These are phyloP conservation scores for Saturnispora sanitii DNA, from an alignment of 805 yeast species.

Conservation along the genomic window DNA sequence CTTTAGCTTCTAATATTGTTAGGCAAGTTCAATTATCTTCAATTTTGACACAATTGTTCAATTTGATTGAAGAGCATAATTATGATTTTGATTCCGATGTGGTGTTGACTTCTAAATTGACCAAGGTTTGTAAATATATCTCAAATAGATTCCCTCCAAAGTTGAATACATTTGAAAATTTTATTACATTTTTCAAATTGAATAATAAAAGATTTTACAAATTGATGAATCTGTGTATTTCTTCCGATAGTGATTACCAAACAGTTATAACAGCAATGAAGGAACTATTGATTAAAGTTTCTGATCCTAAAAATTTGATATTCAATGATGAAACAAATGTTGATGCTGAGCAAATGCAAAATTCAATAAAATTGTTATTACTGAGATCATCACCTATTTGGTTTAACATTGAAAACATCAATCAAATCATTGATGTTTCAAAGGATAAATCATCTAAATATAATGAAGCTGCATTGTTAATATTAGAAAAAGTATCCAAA, in stretches of 20 bases:
- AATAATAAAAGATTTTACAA: constrained; percentile 52
- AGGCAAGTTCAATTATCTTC: constrained; percentile 55
- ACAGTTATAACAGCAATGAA: constrained; percentile 52
- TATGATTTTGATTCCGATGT: constrained; percentile 21
- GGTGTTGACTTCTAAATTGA: constrained; percentile 28
- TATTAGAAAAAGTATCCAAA: constrained; percentile 49
- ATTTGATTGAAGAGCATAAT: constrained; percentile 37
- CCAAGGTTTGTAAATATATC: constrained; percentile 55
- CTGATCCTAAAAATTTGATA: constrained; percentile 35
- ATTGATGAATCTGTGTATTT: constrained; percentile 43
- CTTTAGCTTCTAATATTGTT: constrained; percentile 59
- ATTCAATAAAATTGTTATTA: constrained; percentile 46
- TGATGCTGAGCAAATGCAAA: constrained; percentile 39
- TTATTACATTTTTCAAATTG: constrained; percentile 42
- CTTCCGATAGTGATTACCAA: constrained; percentile 45
- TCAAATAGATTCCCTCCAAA: constrained; percentile 44
- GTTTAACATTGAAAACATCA: constrained; percentile 57
- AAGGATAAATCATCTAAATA: constrained; percentile 26
- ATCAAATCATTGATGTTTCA: constrained; percentile 39
- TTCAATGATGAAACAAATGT: constrained; percentile 28
- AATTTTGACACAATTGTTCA: constrained; percentile 41
- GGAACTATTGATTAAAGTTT: constrained; percentile 49
- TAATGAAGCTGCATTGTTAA: constrained; percentile 35
- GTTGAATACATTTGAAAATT: constrained; percentile 36
- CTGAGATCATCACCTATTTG: constrained; percentile 52